phyloP scores from a whole-genome alignment of 202 grass and related monocot genomes.

The Eragrostis tef region DNA sequence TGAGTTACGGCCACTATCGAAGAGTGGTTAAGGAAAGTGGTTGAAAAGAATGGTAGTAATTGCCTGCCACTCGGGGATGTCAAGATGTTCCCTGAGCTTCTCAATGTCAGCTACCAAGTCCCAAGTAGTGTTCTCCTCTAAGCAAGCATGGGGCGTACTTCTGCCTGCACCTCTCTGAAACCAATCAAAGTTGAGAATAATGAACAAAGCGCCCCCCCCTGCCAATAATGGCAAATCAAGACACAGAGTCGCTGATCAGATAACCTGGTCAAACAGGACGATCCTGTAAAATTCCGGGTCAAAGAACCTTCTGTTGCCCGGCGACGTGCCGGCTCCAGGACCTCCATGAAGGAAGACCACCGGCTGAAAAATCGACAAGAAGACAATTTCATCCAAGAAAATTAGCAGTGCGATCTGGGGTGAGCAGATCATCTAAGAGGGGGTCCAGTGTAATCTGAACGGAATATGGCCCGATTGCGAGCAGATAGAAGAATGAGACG shows the following conservation, averaged over 20 bases:
- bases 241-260: neutral
- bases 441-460: neutral
- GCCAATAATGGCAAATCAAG: neutral
- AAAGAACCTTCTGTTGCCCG: constrained; percentile 74
- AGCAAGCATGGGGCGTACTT: constrained; percentile 89
- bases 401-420: too few relatives aligned
- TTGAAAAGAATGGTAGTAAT: neutral
- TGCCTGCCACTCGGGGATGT: constrained; percentile 89
- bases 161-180: constrained; percentile 76
- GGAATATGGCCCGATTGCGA: too few relatives aligned
- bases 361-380: constrained; percentile 55
- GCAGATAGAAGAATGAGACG: neutral
- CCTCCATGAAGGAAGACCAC: constrained; percentile 89
- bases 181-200: constrained; percentile 11
- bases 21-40: neutral
- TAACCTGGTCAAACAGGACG: constrained; percentile 86
- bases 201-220: neutral
- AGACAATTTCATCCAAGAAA: neutral
- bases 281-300: constrained; percentile 85
- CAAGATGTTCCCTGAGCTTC: constrained; percentile 84
- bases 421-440: too few relatives aligned
- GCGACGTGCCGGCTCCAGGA: constrained; percentile 74
- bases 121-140: constrained; percentile 92
- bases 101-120: constrained; percentile 91
- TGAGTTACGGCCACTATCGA: neutral